Base-by-base conservation (phyloP, 75 land plant species). In the Cryptomeria japonica region DNA sequence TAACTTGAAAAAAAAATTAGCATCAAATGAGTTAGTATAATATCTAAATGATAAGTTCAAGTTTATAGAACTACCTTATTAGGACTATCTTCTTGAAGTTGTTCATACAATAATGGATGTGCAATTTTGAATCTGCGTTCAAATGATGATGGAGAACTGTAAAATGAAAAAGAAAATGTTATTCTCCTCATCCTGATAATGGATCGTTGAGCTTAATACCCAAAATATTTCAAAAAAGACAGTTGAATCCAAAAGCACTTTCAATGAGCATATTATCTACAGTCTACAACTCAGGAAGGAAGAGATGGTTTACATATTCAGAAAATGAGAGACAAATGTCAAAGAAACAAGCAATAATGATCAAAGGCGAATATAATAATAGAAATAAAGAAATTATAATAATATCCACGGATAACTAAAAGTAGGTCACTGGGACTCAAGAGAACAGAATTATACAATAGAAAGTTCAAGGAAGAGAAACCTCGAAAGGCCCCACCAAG, bases 111-210 rank as follows among this genome's bases (percentile, higher is more conserved):
- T 76, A 91, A 87, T 15, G 98, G 98, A 55, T 92, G 91, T 42
- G 90, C 90, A 85, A 85, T 85, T 22, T 51, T 90, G 76, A 97
- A 97, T 16, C 80, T 88, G 10, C 91, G 87, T 86, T 95, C 98
- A 90, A 93, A 97, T 53, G 95, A 88, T 46, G 98, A 89, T 58
- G 98, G 98, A 12, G 96, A 93, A 90, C 98, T 97, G 91, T 61
- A 84, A 72, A 39, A 84, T 39, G 55, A 78, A 42, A 87, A 64
- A 84, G 70, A 31, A 78, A 42, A 44, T 39, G 58, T 58, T 73
- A 64, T 38, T n/a, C n/a, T 13, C 51, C 51, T 49, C 13, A 49
- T 49, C 51, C 51, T 49, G 12, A 49, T 11, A 49, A 49, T 49
- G 51, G 51, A 49, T 49, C 11, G 0, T 49, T 49, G 51, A 49